Evolutionary conservation across 2,329 filamentous ascomycete genomes (phyloP).

Genomic region (Paecilomyces variotii): DNA sequence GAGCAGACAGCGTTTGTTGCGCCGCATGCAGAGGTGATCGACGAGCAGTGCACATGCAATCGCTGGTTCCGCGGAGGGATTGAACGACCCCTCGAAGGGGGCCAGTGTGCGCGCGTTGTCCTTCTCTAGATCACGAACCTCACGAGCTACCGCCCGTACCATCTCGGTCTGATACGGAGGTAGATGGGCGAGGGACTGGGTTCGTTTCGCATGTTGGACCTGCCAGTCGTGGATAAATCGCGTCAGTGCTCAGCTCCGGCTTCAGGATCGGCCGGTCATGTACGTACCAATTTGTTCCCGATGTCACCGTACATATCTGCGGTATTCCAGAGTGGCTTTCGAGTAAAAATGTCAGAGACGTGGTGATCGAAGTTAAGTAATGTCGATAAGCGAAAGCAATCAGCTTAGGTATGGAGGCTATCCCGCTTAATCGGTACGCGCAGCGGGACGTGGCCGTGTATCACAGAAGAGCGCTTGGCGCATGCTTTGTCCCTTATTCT

Average conservation of each 20-base stretch:
- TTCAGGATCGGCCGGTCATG: neutral
- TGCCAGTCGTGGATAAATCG: conserved; percentile 27
- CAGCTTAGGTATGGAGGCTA: neutral
- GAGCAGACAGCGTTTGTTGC: conserved; percentile 91
- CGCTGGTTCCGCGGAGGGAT: conserved; percentile 72
- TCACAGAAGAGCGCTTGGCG: neutral
- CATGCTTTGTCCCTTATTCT: neutral
- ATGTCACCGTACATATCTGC: conserved; percentile 73
- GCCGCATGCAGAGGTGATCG: conserved; percentile 87
- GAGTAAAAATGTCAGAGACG: neutral
- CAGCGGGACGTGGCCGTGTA: neutral
- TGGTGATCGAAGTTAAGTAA: neutral
- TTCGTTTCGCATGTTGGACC: conserved; percentile 95
- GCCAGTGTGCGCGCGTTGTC: conserved; percentile 73
- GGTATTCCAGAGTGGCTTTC: neutral
- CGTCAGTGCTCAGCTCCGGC: neutral
- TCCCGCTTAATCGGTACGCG: neutral
- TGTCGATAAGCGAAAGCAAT: neutral
- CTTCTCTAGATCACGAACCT: conserved; percentile 87
- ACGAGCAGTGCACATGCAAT: conserved; percentile 84
- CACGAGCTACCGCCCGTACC: conserved; percentile 76
- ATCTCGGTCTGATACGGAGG: conserved; percentile 90
- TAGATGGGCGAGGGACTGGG: conserved; percentile 74
- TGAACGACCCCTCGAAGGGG: conserved; percentile 76
- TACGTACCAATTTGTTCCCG: conserved; percentile 71